Conservation (phyloP, 2,329 filamentous ascomycete species). For the Parastagonospora avenae region DNA sequence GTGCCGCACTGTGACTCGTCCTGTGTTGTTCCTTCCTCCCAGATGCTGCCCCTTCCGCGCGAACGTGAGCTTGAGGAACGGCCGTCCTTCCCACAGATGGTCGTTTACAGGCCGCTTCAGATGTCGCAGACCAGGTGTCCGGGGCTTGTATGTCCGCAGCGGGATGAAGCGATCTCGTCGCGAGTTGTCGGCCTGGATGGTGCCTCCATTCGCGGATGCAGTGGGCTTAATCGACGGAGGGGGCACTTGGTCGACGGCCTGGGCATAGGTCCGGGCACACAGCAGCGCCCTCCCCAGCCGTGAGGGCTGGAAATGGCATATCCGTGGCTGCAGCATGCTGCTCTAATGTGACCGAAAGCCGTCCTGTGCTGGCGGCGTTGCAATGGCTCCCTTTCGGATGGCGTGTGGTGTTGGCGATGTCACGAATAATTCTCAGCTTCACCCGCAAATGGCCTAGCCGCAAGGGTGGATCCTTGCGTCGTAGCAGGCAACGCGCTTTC, state of each 20-base stretch:
- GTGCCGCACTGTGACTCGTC: slow-evolving; percentile 86
- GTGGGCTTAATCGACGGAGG: slow-evolving; percentile 42
- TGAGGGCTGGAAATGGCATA: slow-evolving; percentile 60
- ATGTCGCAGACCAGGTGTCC: slow-evolving; percentile 91
- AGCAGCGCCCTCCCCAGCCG: slow-evolving; percentile 56
- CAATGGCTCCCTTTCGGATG: slow-evolving; percentile 25
- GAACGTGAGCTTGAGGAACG: slow-evolving; percentile 81
- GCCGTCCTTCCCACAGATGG: slow-evolving; percentile 93
- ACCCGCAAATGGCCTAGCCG: neutral
- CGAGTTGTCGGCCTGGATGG: slow-evolving; percentile 29
- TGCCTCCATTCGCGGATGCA: slow-evolving; percentile 32
- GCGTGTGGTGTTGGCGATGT: slow-evolving; percentile 22
- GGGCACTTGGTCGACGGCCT: slow-evolving; percentile 41
- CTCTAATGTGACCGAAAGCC: slow-evolving; percentile 18
- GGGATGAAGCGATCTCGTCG: slow-evolving; percentile 47
- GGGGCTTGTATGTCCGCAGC: slow-evolving; percentile 87
- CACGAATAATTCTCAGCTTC: slow-evolving; percentile 38
- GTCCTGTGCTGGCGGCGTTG: slow-evolving; percentile 17
- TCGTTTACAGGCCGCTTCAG: slow-evolving; percentile 91
- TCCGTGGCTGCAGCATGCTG: slow-evolving; percentile 69
- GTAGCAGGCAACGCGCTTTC: slow-evolving; percentile 13
- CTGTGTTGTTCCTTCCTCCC: slow-evolving; percentile 88
- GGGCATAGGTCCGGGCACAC: slow-evolving; percentile 58
- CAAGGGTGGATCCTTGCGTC: neutral
- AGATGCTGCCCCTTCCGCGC: slow-evolving; percentile 91